Evolutionary conservation across 2,329 filamentous ascomycete species (phyloP).

Genomic region (Cladosporium austrohemisphaericum): DNA sequence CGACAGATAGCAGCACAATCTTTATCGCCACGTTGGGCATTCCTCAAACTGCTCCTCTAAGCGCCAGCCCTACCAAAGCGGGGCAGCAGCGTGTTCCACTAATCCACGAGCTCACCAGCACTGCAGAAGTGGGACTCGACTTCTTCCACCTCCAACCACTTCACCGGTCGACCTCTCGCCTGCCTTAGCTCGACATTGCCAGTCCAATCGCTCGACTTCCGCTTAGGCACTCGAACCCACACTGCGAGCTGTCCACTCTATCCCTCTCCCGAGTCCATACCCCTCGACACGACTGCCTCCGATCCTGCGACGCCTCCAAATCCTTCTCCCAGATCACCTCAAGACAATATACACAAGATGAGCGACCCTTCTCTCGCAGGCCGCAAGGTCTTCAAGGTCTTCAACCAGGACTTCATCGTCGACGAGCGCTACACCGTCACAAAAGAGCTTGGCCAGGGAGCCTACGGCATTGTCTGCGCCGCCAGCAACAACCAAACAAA

Average conservation of each 20-base stretch:
- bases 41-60: background rate
- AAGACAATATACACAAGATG: no score
- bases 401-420: constrained; percentile 98
- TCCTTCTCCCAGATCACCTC: no score
- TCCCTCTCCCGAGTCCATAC: no score
- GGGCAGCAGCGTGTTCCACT: no score
- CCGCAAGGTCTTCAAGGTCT: constrained; percentile 97
- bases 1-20: background rate
- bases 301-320: constrained; percentile 19
- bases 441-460: constrained; percentile 96
- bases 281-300: background rate
- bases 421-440: constrained; percentile 98
- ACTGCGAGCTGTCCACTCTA: no score
- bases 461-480: constrained; percentile 97
- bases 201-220: background rate
- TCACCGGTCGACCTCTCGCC: constrained; percentile 6
- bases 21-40: background rate
- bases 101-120: background rate
- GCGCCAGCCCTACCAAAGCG: constrained; percentile 6
- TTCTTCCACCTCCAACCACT: constrained; percentile 6
- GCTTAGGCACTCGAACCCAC: background rate
- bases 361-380: constrained; percentile 54
- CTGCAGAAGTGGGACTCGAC: constrained; percentile 1
- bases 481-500: constrained; percentile 86
- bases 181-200: no score